Evolutionary conservation across 495 filamentous ascomycete genomes (phyloP), one percentile per base, ranked within the genome.

Genomic region (Clohesyomyces aquaticus): DNA sequence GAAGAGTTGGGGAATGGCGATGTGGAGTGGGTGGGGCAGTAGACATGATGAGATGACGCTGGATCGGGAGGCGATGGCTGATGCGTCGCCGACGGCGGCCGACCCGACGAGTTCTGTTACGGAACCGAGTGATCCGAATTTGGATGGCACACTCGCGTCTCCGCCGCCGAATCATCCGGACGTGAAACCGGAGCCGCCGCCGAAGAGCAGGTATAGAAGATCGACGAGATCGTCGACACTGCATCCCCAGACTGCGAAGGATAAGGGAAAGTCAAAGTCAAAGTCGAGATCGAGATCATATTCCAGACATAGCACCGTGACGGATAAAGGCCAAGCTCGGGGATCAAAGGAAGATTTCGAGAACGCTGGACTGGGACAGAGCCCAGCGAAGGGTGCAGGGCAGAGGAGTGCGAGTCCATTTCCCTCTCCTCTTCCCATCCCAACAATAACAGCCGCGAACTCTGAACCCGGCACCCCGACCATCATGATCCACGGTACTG

Each of bases 21-120:
- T 96, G 28, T 97, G 93, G 93, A 87, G 84, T 46, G 76, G 85
- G 11, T 91, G 91, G 88, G 93, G 89, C 11, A 91, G 87, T 64
- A 94, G 87, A 70, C 92, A 96, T 65, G 93, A 96, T 71, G 82
- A 92, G 76, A 82, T 80, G 45, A 88, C 87, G 11, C n/a, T n/a
- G n/a, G n/a, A n/a, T n/a, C n/a, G n/a, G 19, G 66, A 71, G 60
- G 48, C 48, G 49, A 60, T 66, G 28, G 71, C 62, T 2, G 67
- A 66, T 19, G n/a, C n/a, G n/a, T n/a, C n/a, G n/a, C n/a, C n/a
- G n/a, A n/a, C n/a, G n/a, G n/a, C n/a, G n/a, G n/a, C n/a, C n/a
- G n/a, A n/a, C n/a, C n/a, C n/a, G n/a, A n/a, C n/a, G n/a, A n/a
- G n/a, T n/a, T n/a, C n/a, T n/a, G n/a, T n/a, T n/a, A n/a, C n/a